Base-by-base conservation (phyloP, 441 rosid genomes). In the Corymbia calophylla region DNA sequence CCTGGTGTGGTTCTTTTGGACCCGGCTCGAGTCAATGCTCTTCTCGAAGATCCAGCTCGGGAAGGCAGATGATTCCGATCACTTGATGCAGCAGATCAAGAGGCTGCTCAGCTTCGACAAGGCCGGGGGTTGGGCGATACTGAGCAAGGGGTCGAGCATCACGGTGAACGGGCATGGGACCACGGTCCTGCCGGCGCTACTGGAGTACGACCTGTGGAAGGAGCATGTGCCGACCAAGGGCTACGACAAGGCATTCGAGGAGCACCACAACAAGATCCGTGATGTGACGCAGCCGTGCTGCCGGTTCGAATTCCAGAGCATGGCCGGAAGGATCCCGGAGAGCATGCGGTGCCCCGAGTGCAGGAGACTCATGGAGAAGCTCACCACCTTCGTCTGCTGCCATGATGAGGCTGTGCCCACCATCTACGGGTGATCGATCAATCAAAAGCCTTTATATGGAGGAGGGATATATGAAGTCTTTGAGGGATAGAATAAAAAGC, bases 11-110 rank as follows among this genome's bases (percentile, higher is more conserved):
- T 95, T 90, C 90, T 96, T 97, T 93, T 97, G 99, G 99, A 92
- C 92, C 17, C 92, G 98, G 92, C 87, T 97, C 3, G 97, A 95
- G 86, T 94, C 97, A 93, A 95, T 96, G 96, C 94, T 95, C 96
- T 91, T 93, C 91, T 97, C 98, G 27, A 97, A 94, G 91, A 92
- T 90, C 53, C 95, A 94, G 80, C 92, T 93, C 0, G 89, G 92
- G 12, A 91, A 35, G 62, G 86, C 86, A 1, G 89, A 87, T 27
- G 96, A 94, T 86, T 91, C 88, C 35, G 98, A 95, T 89, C 90
- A 87, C 16, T 90, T 95, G 70, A 92, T 95, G 93, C 93, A 85
- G n/a, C 96, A 95, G 89, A 93, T 97, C 88, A 93, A 92, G 93
- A 90, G 94, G 27, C 53, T 96, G 93, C 95, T 96, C 25, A 93